Percentiles rank a stretch among this genome's conserved stretches.
Evolutionary conservation across 805 yeast species (phyloP).

Genomic region (Danielozyma ontarioensis): DNA sequence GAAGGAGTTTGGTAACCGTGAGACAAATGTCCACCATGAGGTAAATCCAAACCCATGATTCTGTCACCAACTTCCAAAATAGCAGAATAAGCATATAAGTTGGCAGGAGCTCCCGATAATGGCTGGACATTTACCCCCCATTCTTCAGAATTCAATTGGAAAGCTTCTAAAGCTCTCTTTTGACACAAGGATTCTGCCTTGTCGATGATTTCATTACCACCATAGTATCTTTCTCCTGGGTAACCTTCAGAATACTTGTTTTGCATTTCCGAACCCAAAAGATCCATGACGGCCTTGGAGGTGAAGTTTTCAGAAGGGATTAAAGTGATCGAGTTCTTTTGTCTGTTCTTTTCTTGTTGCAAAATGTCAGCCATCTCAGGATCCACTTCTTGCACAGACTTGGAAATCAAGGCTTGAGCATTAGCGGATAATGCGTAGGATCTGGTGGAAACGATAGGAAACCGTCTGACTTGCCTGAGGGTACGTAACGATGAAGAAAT

Average conservation of each 20-base stretch:
- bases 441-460: slow-evolving; percentile 13
- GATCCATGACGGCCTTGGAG: slow-evolving; percentile 91
- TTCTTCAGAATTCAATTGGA: slow-evolving; percentile 66
- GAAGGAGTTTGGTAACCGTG: slow-evolving; percentile 97
- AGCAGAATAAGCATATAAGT: slow-evolving; percentile 94
- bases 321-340: slow-evolving; percentile 86
- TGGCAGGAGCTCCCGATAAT: slow-evolving; percentile 96
- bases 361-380: slow-evolving; percentile 75
- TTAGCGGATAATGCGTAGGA: slow-evolving; percentile 61
- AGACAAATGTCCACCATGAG: slow-evolving; percentile 98
- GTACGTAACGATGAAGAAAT: slow-evolving; percentile 25
- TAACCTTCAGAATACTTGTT: slow-evolving; percentile 99
- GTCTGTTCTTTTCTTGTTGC: slow-evolving; percentile 81
- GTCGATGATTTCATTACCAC: slow-evolving; percentile 97
- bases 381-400: slow-evolving; percentile 59
- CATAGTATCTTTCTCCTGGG: slow-evolving; percentile 98
- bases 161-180: slow-evolving; percentile 89
- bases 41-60: slow-evolving; percentile 95
- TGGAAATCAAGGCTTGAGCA: slow-evolving; percentile 63
- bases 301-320: slow-evolving; percentile 98
- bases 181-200: slow-evolving; percentile 90
- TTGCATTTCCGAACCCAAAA: slow-evolving; percentile 95
- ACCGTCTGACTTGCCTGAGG: slow-evolving; percentile 13
- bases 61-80: slow-evolving; percentile 93
- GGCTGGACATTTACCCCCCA: slow-evolving; percentile 99